Evolutionary conservation across 2,329 filamentous ascomycete genomes (phyloP), one percentile per base, ranked within the genome.

Genomic region (Talaromyces sp.): DNA sequence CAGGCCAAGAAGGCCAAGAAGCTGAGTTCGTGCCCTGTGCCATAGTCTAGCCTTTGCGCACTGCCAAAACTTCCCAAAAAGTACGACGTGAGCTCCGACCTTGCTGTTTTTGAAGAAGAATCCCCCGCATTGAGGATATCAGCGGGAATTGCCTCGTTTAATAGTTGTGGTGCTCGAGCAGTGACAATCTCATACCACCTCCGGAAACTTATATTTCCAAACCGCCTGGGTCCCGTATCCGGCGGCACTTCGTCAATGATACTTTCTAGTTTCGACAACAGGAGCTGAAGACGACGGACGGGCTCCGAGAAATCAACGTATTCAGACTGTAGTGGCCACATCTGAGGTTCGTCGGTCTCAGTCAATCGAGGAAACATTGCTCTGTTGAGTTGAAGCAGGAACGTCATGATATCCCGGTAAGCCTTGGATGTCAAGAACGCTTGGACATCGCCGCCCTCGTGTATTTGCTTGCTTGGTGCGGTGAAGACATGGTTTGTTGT

Each of bases 21-120:
- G 76, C 91, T 96, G 57, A 99, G 80, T 72, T 99, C 95, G 73
- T 99, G 95, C 0, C 95, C 95, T 0, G 95, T 98, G 1, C 95
- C 95, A 71, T 97, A 99, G 76, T 99, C 95, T 28, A 99, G 81
- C 59, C 95, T 82, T 70, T 97, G 92, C 0, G 91, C 76, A 71
- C 92, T 98, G 3, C 95, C 95, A 76, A 96, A 97, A 4, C 85
- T 85, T 15, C 92, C 93, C 4, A 96, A 75, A 1, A 99, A 83
- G 73, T 99, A 99, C 49, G 85, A 82, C 61, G 81, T 82, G 9
- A 97, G 78, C 75, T 98, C 93, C 55, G 84, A 82, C 66, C 82
- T 80, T 5, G 85, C 84, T 1, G 81, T 78, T 19, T 77, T 75
- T 3, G 73, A 75, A 17, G 55, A 33, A 36, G 69, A 62, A 19